These are phyloP conservation scores for Candida dubliniensis DNA, from an alignment of 1,139 yeast genomes.

Conservation along the genomic window DNA sequence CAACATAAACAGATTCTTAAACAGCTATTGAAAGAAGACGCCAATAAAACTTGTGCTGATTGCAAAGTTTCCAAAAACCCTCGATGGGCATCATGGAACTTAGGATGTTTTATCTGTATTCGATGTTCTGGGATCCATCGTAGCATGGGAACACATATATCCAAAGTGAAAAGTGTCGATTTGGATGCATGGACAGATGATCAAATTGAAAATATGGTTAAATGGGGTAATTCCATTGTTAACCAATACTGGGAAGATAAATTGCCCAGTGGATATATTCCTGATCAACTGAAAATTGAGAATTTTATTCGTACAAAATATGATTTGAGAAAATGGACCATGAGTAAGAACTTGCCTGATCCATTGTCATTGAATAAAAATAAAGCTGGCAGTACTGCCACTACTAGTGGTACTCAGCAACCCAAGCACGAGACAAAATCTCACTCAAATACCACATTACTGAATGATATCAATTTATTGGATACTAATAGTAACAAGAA, in stretches of 20 bases:
- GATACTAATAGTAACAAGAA: conserved; percentile 16
- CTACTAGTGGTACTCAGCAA: conserved; percentile 6
- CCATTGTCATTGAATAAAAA: conserved; percentile 41
- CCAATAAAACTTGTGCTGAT: conserved; percentile 83
- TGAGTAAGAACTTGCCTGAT: conserved; percentile 53
- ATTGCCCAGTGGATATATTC: conserved; percentile 68
- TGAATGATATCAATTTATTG: conserved; percentile 17
- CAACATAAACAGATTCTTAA: conserved; percentile 68
- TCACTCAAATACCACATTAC: conserved; percentile 10
- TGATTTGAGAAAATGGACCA: conserved; percentile 84
- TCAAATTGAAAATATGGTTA: conserved; percentile 77
- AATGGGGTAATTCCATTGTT: conserved; percentile 84
- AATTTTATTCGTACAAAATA: conserved; percentile 90
- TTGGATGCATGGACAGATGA: conserved; percentile 96
- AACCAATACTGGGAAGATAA: conserved; percentile 81
- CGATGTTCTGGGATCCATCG: conserved; percentile 93
- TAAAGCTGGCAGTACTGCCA: conserved; percentile 7
- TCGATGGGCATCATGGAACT: conserved; percentile 96
- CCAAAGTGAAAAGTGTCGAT: conserved; percentile 85
- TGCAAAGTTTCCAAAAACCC: conserved; percentile 90
- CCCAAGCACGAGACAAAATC: conserved; percentile 10
- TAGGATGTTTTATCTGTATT: conserved; percentile 91
- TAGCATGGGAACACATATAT: conserved; percentile 92
- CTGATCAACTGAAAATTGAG: conserved; percentile 83
- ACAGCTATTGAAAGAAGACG: conserved; percentile 70